These are phyloP conservation scores for Pilaira anomala DNA, from an alignment of 192 early-diverging fungal genomes.

Conservation along the genomic window DNA sequence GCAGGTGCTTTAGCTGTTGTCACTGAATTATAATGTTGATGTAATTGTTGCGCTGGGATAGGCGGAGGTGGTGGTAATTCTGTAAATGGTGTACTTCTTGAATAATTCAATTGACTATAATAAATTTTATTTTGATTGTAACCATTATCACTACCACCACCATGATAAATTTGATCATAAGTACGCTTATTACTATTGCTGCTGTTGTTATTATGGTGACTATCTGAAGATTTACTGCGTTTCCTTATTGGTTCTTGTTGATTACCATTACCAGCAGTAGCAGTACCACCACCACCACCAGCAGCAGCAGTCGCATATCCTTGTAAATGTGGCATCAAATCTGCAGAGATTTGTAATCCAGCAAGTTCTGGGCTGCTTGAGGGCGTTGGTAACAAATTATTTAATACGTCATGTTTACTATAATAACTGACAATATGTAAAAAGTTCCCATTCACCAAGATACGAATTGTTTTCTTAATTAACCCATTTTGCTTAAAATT, in stretches of 20 bases:
- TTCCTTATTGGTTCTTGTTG: not conserved
- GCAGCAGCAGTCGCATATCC: not conserved
- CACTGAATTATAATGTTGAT: not conserved
- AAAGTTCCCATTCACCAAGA: slow-evolving; percentile 41
- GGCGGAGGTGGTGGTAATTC: slow-evolving; percentile 5
- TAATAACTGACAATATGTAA: slow-evolving; percentile 39
- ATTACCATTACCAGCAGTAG: too few relatives aligned
- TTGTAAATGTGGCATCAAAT: slow-evolving; percentile 29
- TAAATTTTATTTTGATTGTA: not conserved
- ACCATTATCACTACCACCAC: too few relatives aligned
- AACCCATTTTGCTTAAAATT: slow-evolving; percentile 45
- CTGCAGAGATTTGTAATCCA: slow-evolving; percentile 50
- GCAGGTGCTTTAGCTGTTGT: not conserved
- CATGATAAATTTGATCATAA: not conserved
- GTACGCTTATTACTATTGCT: not conserved
- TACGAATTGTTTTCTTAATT: slow-evolving; percentile 65
- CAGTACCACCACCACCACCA: too few relatives aligned
- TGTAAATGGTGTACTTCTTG: slow-evolving; percentile 4
- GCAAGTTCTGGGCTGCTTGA: slow-evolving; percentile 48
- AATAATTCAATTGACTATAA: not conserved
- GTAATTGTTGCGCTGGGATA: not conserved
- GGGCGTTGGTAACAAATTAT: slow-evolving; percentile 46
- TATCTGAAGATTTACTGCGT: not conserved
- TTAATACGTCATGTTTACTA: slow-evolving; percentile 48
- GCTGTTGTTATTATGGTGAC: too few relatives aligned